phyloP scores from a whole-genome alignment of 768 basidiomycete species.

The Boletus barrowsii region DNA sequence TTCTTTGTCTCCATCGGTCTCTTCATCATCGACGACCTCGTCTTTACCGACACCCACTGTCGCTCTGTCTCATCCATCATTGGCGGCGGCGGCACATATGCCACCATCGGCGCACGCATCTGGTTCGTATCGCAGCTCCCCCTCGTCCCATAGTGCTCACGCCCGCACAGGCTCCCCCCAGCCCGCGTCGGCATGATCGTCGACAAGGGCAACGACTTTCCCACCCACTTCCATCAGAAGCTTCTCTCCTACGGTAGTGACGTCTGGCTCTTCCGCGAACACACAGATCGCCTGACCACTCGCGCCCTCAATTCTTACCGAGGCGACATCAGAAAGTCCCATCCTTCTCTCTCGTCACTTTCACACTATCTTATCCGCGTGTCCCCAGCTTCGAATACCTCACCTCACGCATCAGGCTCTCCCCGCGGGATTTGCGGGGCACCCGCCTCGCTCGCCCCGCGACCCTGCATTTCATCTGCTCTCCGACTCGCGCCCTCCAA shows the following conservation, averaged over 20 bases:
- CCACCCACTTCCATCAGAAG: slow-evolving; percentile 48
- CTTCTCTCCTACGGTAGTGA: slow-evolving; percentile 63
- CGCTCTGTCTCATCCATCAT: slow-evolving; percentile 36
- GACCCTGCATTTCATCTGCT: slow-evolving; percentile 81
- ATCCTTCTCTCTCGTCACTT: slow-evolving; percentile 5
- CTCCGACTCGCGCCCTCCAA: slow-evolving; percentile 63
- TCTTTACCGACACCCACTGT: slow-evolving; percentile 38
- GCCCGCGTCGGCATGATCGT: slow-evolving; percentile 75
- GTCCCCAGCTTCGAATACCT: slow-evolving; percentile 69
- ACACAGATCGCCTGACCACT: slow-evolving; percentile 56
- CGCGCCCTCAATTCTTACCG: slow-evolving; percentile 70
- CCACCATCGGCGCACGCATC: slow-evolving; percentile 75
- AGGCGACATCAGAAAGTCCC: slow-evolving; percentile 69
- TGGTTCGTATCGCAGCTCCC: slow-evolving; percentile 44
- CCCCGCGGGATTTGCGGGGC: slow-evolving; percentile 60
- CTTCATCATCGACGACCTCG: slow-evolving; percentile 82
- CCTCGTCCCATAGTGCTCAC: background rate
- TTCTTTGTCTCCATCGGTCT: slow-evolving; percentile 74
- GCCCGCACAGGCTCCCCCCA: slow-evolving; percentile 56
- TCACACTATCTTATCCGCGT: slow-evolving; percentile 9
- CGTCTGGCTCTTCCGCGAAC: slow-evolving; percentile 77
- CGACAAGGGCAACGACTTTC: slow-evolving; percentile 79
- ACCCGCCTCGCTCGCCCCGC: slow-evolving; percentile 51
- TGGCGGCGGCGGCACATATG: slow-evolving; percentile 87
- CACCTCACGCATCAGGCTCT: slow-evolving; percentile 66